Evolutionary conservation across 768 basidiomycete genomes (phyloP).

Genomic region (Filobasidium floriforme): DNA sequence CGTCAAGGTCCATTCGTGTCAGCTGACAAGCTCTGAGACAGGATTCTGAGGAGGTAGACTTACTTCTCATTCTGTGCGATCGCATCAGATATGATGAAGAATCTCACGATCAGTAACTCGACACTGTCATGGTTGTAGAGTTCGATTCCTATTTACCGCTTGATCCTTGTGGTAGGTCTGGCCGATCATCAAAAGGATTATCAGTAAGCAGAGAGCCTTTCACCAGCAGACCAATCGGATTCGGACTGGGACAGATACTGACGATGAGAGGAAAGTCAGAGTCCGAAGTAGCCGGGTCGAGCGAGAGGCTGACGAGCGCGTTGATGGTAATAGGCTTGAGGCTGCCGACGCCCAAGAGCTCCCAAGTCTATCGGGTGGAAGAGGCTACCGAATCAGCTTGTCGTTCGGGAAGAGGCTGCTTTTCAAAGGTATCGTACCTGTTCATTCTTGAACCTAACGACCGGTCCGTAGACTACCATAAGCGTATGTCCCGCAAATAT

Average conservation of each 20-base stretch:
- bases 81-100: background rate
- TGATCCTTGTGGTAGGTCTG: conserved; percentile 48
- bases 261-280: conserved; percentile 47
- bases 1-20: background rate
- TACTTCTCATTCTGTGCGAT: conserved; percentile 40
- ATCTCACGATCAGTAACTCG: background rate
- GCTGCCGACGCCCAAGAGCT: conserved; percentile 11
- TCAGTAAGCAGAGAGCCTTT: background rate
- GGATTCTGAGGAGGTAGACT: background rate
- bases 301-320: conserved; percentile 47
- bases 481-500: background rate
- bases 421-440: too few relatives aligned
- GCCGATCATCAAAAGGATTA: background rate
- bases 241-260: conserved; percentile 12
- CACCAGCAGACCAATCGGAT: too few relatives aligned
- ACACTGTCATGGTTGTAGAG: too few relatives aligned
- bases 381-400: background rate
- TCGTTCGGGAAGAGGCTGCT: too few relatives aligned
- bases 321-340: conserved; percentile 47
- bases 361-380: background rate
- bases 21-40: background rate
- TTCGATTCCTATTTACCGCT: conserved; percentile 25
- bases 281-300: conserved; percentile 47
- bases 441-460: conserved; percentile 47
- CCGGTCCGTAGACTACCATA: background rate